Conservation (phyloP, 176 grass and related monocot genomes). For the Cocos nucifera region DNA sequence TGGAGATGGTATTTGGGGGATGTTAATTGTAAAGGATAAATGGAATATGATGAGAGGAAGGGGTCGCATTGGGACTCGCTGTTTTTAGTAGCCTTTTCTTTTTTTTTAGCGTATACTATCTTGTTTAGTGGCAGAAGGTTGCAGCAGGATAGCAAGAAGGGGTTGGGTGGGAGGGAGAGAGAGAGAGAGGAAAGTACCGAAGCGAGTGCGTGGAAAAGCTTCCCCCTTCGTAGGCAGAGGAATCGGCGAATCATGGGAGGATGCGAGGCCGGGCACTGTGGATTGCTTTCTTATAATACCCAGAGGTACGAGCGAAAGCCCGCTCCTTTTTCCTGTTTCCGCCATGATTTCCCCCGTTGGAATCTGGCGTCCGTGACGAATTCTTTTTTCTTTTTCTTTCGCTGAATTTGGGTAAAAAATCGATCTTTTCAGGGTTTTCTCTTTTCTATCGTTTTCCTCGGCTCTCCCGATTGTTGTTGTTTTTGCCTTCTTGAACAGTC, state of each 20-base stretch:
- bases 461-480: not conserved
- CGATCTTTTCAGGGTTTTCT: not conserved
- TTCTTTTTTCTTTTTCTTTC: no score
- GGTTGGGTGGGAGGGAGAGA: not conserved
- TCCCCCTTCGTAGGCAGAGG: slow-evolving; percentile 3
- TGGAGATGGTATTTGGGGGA: no score
- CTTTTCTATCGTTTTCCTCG: not conserved
- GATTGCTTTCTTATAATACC: not conserved
- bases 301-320: no score
- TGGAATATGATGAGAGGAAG: no score
- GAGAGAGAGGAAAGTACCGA: slow-evolving; percentile 6
- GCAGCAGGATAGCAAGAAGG: slow-evolving; percentile 3
- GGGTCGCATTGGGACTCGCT: not conserved
- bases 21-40: no score
- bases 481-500: not conserved
- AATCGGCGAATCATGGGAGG: slow-evolving; percentile 14
- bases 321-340: no score
- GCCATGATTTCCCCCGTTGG: no score
- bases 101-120: slow-evolving; percentile 18
- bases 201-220: slow-evolving; percentile 2
- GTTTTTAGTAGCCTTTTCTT: slow-evolving; percentile 25
- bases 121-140: not conserved
- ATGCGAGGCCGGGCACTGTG: slow-evolving; percentile 1
- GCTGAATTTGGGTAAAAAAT: no score
- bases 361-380: no score